Conservation (phyloP, 805 yeast genomes). For the Diddensiella transvaalensis region DNA sequence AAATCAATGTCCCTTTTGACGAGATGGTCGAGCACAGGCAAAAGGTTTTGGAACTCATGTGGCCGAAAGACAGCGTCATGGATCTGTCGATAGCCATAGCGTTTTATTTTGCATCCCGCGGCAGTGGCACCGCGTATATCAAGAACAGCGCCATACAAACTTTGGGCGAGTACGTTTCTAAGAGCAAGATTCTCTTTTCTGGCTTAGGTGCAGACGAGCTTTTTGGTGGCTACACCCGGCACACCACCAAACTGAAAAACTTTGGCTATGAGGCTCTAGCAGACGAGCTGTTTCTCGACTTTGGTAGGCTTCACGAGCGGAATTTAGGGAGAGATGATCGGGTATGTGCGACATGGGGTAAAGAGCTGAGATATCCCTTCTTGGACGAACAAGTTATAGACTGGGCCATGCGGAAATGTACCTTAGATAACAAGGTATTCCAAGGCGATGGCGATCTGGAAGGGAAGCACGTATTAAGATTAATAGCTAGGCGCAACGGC, state of each 20-base stretch:
- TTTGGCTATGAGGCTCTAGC: slow-evolving; percentile 44
- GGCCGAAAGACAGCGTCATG: slow-evolving; percentile 88
- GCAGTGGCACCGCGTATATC: slow-evolving; percentile 36
- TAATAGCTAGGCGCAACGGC: slow-evolving; percentile 48
- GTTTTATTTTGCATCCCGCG: slow-evolving; percentile 82
- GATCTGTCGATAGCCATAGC: slow-evolving; percentile 94
- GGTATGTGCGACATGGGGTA: slow-evolving; percentile 80
- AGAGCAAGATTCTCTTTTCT: slow-evolving; percentile 67
- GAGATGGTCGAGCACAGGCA: slow-evolving; percentile 52
- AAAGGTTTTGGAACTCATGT: slow-evolving; percentile 63
- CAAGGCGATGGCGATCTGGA: slow-evolving; percentile 22
- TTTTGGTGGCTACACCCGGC: slow-evolving; percentile 93
- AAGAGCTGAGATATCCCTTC: slow-evolving; percentile 86
- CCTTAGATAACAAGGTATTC: slow-evolving; percentile 37
- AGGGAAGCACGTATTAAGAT: slow-evolving; percentile 58
- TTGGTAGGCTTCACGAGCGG: slow-evolving; percentile 68
- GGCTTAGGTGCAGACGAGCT: slow-evolving; percentile 98
- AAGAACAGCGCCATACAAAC: slow-evolving; percentile 12
- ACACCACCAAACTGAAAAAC: slow-evolving; percentile 40
- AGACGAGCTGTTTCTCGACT: slow-evolving; percentile 63
- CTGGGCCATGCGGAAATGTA: slow-evolving; percentile 26
- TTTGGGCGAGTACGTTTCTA: slow-evolving; percentile 34
- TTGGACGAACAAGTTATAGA: slow-evolving; percentile 60
- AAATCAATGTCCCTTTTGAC: slow-evolving; percentile 69
- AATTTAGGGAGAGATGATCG: slow-evolving; percentile 92